Base-by-base conservation (phyloP, 1,139 yeast species). In the Diutina scorzettiae region DNA sequence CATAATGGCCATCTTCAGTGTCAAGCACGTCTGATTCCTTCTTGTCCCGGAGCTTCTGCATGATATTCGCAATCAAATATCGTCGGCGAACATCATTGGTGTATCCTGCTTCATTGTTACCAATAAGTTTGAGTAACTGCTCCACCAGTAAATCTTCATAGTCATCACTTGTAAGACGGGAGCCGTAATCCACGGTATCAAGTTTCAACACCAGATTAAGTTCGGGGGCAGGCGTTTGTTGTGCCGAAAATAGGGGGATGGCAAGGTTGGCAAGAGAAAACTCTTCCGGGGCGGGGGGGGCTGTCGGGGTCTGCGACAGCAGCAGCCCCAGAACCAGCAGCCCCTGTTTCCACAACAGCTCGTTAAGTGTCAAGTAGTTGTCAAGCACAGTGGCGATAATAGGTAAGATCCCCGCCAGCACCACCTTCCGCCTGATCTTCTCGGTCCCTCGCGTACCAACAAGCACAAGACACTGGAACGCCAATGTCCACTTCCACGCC, bases 401-500 rank as follows among this genome's bases (percentile, higher is more conserved):
- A 2, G 96, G 96, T 32, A 91, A 71, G 46, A 89, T 78, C 3
- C 96, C 97, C 2, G 96, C 95, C 49, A 82, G 80, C 5, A 87
- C 96, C 6, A 91, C 85, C 51, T 91, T 78, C 51, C 81, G 79
- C 41, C 98, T 69, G 42, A 87, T 84, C 44, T 69, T 67, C 58
- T 89, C 96, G 1, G 94, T 78, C 25, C 98, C 98, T 51, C 97
- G 70, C 1, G 96, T 89, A 14, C 96, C 96, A 23, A 91, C 76
- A 47, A 87, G 71, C 1, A 89, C 95, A 46, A 91, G 64, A 55
- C 96, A 87, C 61, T 91, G 97, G 55, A 91, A 79, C 0, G 96
- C 86, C 46, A 91, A 64, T 5, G 95, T 85, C 98, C 98, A 91
- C 62, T 89, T 91, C 96, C 96, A 89, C 0, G 95, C 91, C 16